A percentile compares a stretch with the other conserved stretches of the same genome.
phyloP scores from a whole-genome alignment of 805 yeast genomes.

The Kluyveromyces dobzhanskii region DNA sequence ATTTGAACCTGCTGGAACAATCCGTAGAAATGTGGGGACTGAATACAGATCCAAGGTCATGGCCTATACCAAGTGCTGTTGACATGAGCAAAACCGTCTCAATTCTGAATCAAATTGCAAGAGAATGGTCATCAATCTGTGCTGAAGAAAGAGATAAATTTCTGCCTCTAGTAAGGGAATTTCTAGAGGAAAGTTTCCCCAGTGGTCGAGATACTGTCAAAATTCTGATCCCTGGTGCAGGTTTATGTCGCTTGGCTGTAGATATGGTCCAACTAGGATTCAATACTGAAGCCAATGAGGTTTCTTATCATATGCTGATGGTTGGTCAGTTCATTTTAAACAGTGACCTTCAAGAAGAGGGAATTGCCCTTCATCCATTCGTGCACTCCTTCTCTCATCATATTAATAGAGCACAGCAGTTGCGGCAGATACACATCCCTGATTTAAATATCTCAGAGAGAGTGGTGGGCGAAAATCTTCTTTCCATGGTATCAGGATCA shows the following conservation, averaged over 20 bases:
- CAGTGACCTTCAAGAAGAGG: constrained; percentile 31
- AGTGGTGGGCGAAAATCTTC: constrained; percentile 36
- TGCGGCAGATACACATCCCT: constrained; percentile 40
- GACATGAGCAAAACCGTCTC: constrained; percentile 50
- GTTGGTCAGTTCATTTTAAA: constrained; percentile 44
- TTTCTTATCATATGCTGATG: constrained; percentile 52
- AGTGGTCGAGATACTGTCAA: constrained; percentile 30
- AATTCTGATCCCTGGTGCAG: constrained; percentile 51
- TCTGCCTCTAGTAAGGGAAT: constrained; percentile 30
- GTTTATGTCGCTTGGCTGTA: constrained; percentile 46
- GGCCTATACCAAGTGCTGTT: constrained; percentile 33
- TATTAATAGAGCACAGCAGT: constrained; percentile 34
- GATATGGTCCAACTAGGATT: constrained; percentile 44
- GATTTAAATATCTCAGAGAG: constrained; percentile 32
- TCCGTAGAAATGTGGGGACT: constrained; percentile 5
- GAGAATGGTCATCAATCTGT: constrained; percentile 52
- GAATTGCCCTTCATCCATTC: constrained; percentile 39
- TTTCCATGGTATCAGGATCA: constrained; percentile 63
- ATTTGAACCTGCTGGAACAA: constrained; percentile 1
- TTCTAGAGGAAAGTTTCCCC: constrained; percentile 29
- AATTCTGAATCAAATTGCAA: constrained; percentile 40
- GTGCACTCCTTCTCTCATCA: constrained; percentile 41
- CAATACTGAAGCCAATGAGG: constrained; percentile 50
- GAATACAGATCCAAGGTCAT: constrained; percentile 11
- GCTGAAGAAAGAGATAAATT: constrained; percentile 32